Base-by-base conservation (phyloP, 192 early-diverging fungal species). In the Coemansia sp. region DNA sequence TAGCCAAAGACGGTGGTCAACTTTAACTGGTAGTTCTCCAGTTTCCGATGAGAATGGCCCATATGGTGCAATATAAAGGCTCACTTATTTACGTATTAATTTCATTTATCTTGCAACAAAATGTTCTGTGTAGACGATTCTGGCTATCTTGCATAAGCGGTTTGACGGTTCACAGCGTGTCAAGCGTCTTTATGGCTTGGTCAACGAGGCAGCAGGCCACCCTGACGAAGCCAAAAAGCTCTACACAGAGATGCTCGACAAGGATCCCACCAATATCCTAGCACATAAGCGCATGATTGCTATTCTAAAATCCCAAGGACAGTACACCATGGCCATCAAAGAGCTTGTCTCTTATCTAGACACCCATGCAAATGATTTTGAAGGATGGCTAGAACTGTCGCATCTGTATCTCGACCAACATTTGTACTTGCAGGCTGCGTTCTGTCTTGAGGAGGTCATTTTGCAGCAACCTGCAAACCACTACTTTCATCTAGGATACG, bases 361-460 rank as follows among this genome's bases (percentile, higher is more conserved):
- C 64, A 83, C 80, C 14, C 90, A 91, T 46, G 83, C 82, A 33
- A 85, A 85, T 29, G 95, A 98, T 64, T 79, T 83, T 53, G 94
- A 98, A 60, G 89, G 81, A 1, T 98, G 95, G 95, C 58, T 90
- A 0, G 85, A 92, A 60, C 79, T 98, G 33, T 76, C 83, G 1
- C 61, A 78, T 23, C 62, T 90, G 26, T 97, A 98, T 60, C 60
- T 94, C 17, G 59, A 47, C 5, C 72, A 83, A 26, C 60, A 84
- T 46, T 64, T 86, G 80, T 87, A 88, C 60, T 63, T 82, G 53
- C 91, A 94, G 72, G 94, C 95, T 5, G 85, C 84, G 11, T 97
- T 88, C 60, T 94, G 91, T 56, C 60, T 87, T 37, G 95, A 98
- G 64, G 95, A 98, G 67, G 61, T 91, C n/a, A 78, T 98, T 40